Percentiles rank a stretch among this genome's conserved stretches.
phyloP scores from a whole-genome alignment of 23 red algal genomes.

The Gracilaria caudata region DNA sequence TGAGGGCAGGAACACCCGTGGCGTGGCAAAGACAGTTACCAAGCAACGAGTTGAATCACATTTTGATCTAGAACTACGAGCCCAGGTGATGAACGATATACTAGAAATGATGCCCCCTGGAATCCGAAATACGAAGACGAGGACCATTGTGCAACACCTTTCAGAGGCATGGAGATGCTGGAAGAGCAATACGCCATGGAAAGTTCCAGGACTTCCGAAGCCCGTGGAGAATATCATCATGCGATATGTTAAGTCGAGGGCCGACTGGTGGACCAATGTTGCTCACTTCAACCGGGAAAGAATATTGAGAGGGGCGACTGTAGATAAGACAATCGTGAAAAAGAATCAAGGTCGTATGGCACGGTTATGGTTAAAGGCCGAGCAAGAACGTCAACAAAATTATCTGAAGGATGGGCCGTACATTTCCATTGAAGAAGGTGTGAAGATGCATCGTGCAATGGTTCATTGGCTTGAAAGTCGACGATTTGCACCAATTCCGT shows the following conservation, averaged over 20 bases:
- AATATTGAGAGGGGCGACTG: slow-evolving; percentile 86
- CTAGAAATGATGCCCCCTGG: slow-evolving; percentile 96
- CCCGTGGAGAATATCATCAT: slow-evolving; percentile 91
- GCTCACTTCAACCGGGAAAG: slow-evolving; percentile 82
- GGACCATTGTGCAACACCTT: slow-evolving; percentile 88
- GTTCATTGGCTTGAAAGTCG: slow-evolving; percentile 93
- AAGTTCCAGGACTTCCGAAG: slow-evolving; percentile 82
- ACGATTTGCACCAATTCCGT: slow-evolving; percentile 89
- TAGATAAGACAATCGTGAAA: slow-evolving; percentile 98
- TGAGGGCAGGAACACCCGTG: slow-evolving; percentile 84
- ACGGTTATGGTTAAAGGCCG: slow-evolving; percentile 87
- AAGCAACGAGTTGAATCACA: slow-evolving; percentile 97
- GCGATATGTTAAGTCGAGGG: slow-evolving; percentile 93
- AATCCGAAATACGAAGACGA: slow-evolving; percentile 70
- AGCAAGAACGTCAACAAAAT: slow-evolving; percentile 89
- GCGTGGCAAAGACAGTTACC: slow-evolving; percentile 91
- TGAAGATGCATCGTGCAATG: slow-evolving; percentile 86
- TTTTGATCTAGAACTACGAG: slow-evolving; percentile 93
- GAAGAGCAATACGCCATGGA: slow-evolving; percentile 98
- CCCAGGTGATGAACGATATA: slow-evolving; percentile 86
- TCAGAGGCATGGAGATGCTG: slow-evolving; percentile 97
- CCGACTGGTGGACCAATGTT: slow-evolving; percentile 95
- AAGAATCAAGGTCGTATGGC: slow-evolving; percentile 96
- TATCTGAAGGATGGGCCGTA: slow-evolving; percentile 96
- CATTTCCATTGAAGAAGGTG: slow-evolving; percentile 86